phyloP scores from a whole-genome alignment of 306 rosid species.

The Quercus berberidifolia region DNA sequence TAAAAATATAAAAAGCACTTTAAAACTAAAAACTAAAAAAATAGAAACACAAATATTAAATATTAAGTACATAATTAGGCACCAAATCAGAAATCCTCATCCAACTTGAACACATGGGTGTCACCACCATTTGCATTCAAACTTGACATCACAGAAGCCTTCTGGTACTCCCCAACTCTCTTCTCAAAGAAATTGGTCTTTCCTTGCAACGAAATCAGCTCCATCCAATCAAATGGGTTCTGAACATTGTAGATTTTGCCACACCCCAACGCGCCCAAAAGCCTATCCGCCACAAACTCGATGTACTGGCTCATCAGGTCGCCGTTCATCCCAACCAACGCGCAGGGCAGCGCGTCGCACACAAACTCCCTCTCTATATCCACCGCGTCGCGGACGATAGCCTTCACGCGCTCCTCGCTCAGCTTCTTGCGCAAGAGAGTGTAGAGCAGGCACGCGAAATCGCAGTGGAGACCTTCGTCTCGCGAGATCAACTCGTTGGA shows the following conservation, averaged over 20 bases:
- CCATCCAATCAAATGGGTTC: constrained; percentile 98
- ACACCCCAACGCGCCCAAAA: constrained; percentile 57
- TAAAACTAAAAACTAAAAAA: too few species aligned
- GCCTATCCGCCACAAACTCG: constrained; percentile 79
- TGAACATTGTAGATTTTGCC: constrained; percentile 51
- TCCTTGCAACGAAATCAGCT: constrained; percentile 83
- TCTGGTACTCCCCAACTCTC: constrained; percentile 86
- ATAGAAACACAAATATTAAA: too few species aligned
- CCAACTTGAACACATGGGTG: constrained; percentile 55
- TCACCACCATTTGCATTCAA: constrained; percentile 49
- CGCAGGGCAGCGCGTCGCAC: constrained; percentile 82
- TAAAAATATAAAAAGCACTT: too few species aligned
- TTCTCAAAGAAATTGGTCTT: constrained; percentile 89
- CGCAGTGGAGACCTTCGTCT: constrained; percentile 82
- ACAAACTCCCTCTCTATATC: constrained; percentile 77
- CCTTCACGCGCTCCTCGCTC: constrained; percentile 55
- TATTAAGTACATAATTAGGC: too few species aligned
- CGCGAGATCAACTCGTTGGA: constrained; percentile 85
- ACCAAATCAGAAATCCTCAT: constrained; percentile 53
- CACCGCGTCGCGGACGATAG: constrained; percentile 56
- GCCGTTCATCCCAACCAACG: constrained; percentile 78
- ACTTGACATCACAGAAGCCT: constrained; percentile 75
- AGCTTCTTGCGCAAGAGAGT: constrained; percentile 44
- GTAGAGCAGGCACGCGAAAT: constrained; percentile 71
- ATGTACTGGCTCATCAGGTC: constrained; percentile 74